These are phyloP conservation scores for Lanmaoa pseudosensibilis DNA, from an alignment of 768 basidiomycete species.

Conservation along the genomic window DNA sequence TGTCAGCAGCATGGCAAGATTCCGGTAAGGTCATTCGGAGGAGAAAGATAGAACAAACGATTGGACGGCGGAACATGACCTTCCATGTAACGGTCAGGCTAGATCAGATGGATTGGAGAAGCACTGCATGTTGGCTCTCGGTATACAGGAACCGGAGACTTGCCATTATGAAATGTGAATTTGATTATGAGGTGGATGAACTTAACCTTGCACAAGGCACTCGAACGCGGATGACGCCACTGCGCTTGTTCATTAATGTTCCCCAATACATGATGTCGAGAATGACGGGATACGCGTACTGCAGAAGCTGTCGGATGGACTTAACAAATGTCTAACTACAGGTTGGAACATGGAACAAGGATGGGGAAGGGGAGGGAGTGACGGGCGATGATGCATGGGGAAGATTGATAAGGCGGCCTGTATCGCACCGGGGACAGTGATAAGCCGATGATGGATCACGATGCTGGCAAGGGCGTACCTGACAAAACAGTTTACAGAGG, in stretches of 20 bases:
- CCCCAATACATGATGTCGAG: constrained; percentile 34
- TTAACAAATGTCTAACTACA: constrained; percentile 31
- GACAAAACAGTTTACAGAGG: constrained; percentile 10
- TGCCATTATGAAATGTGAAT: constrained; percentile 40
- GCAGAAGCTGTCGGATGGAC: constrained; percentile 18
- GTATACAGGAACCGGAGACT: constrained; percentile 36
- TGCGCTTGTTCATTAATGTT: constrained; percentile 34
- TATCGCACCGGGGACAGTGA: constrained; percentile 12
- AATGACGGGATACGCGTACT: constrained; percentile 24
- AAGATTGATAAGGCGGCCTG: constrained; percentile 28
- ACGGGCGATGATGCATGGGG: constrained; percentile 14
- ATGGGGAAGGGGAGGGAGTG: no score
- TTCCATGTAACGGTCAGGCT: constrained; percentile 20
- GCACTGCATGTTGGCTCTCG: constrained; percentile 26
- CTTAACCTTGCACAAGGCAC: constrained; percentile 36
- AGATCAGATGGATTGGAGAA: constrained; percentile 34
- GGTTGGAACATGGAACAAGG: constrained; percentile 14
- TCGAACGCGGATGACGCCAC: constrained; percentile 34
- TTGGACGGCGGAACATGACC: constrained; percentile 34
- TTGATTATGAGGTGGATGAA: constrained; percentile 43
- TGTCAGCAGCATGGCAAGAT: constrained; percentile 61
- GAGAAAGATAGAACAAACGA: constrained; percentile 42
- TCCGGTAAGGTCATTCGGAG: constrained; percentile 48
- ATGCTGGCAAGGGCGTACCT: constrained; percentile 30
- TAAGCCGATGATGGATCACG: constrained; percentile 24